Percentiles rank a stretch among this genome's conserved stretches.
phyloP scores from a whole-genome alignment of 2,329 filamentous ascomycete species.

The Trichoderma brevicompactum region DNA sequence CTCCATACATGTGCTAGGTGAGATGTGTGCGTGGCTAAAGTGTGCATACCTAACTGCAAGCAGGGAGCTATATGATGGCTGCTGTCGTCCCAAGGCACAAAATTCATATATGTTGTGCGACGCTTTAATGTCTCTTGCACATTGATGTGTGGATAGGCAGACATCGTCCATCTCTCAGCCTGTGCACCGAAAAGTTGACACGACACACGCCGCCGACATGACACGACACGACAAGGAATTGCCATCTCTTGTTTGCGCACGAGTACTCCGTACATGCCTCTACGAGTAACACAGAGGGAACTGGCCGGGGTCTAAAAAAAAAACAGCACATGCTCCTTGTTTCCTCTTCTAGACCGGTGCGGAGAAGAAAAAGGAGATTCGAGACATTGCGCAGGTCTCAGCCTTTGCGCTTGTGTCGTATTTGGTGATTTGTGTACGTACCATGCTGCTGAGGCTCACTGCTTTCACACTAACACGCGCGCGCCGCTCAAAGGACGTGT shows the following conservation, averaged over 20 bases:
- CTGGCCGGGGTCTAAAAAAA: neutral
- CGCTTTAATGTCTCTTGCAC: slow-evolving; percentile 10
- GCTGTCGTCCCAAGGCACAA: slow-evolving; percentile 15
- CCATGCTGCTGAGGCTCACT: neutral
- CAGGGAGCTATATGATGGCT: slow-evolving; percentile 23
- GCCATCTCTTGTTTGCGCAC: neutral
- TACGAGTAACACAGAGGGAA: slow-evolving; percentile 2
- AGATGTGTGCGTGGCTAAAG: slow-evolving; percentile 10
- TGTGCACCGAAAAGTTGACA: slow-evolving; percentile 9
- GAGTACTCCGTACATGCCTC: neutral
- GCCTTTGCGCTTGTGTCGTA: neutral
- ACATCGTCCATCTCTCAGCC: neutral
- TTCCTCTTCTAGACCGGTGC: slow-evolving; percentile 17
- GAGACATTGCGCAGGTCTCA: slow-evolving; percentile 16
- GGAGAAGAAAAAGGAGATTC: slow-evolving; percentile 15
- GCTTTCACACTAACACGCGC: slow-evolving; percentile 7
- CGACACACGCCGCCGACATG: slow-evolving; percentile 7
- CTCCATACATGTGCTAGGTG: neutral
- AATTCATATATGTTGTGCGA: slow-evolving; percentile 26
- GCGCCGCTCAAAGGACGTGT: neutral
- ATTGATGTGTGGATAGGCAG: slow-evolving; percentile 6
- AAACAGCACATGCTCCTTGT: neutral
- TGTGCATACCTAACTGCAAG: slow-evolving; percentile 7
- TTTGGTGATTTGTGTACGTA: neutral
- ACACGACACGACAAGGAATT: neutral